Evolutionary conservation across 768 basidiomycete genomes (phyloP).

Genomic region (Mycena galericulata): DNA sequence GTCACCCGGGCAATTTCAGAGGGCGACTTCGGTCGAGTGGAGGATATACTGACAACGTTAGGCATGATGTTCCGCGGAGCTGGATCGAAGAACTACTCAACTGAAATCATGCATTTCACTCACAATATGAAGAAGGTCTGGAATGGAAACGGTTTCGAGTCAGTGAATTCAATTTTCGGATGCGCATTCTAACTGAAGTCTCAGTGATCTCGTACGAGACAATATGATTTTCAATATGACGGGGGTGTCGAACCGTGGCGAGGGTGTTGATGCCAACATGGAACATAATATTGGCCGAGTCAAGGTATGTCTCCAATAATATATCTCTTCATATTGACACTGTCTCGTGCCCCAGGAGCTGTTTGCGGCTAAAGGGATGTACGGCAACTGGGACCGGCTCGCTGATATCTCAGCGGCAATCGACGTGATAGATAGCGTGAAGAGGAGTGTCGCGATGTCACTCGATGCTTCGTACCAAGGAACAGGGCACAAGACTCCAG

Average conservation of each 20-base stretch:
- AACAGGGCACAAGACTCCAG: constrained; percentile 37
- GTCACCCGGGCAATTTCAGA: constrained; percentile 40
- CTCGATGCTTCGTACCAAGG: constrained; percentile 43
- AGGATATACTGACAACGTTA: constrained; percentile 44
- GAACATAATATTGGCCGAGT: constrained; percentile 49
- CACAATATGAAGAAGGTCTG: constrained; percentile 49
- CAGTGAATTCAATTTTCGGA: not conserved
- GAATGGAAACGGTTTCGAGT: constrained; percentile 47
- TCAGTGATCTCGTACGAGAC: constrained; percentile 52
- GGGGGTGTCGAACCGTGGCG: constrained; percentile 42
- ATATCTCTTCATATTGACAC: too few species aligned
- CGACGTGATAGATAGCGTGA: constrained; percentile 41
- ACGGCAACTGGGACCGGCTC: constrained; percentile 3
- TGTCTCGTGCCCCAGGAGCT: too few species aligned
- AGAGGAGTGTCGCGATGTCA: constrained; percentile 40
- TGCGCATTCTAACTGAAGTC: too few species aligned
- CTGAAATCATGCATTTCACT: constrained; percentile 45
- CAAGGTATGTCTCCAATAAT: constrained; percentile 39
- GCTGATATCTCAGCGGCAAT: constrained; percentile 46
- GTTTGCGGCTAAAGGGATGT: too few species aligned
- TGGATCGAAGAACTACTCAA: constrained; percentile 48
- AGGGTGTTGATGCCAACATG: constrained; percentile 51
- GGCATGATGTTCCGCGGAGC: constrained; percentile 47
- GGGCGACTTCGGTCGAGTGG: constrained; percentile 49
- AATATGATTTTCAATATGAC: constrained; percentile 46